These are phyloP conservation scores for Xylaria multiplex DNA, from an alignment of 2,329 filamentous ascomycete genomes.

Conservation along the genomic window DNA sequence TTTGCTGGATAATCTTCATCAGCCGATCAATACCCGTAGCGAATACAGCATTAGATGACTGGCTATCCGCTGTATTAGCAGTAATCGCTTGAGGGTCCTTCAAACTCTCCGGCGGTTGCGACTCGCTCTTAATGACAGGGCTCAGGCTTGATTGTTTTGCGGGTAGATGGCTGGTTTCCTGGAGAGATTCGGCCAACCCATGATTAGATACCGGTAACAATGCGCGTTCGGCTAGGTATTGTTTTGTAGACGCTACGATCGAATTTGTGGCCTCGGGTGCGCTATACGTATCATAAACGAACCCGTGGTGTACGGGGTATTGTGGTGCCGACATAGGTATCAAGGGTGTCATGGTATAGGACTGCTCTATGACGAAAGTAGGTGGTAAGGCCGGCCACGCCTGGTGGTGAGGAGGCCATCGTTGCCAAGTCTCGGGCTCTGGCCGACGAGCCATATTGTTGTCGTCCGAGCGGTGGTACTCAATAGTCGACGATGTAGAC, in stretches of 20 bases:
- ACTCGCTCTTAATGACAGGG: slow-evolving; percentile 37
- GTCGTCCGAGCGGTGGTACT: slow-evolving; percentile 8
- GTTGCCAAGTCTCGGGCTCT: slow-evolving; percentile 58
- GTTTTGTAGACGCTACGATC: slow-evolving; percentile 26
- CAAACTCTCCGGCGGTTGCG: slow-evolving; percentile 24
- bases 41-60: slow-evolving; percentile 68
- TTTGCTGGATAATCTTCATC: slow-evolving; percentile 87
- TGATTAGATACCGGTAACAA: slow-evolving; percentile 21
- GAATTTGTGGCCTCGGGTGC: slow-evolving; percentile 22
- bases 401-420: slow-evolving; percentile 62
- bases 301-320: slow-evolving; percentile 31
- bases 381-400: slow-evolving; percentile 56
- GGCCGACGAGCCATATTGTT: slow-evolving; percentile 33
- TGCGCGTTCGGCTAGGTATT: slow-evolving; percentile 30
- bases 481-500: slow-evolving; percentile 16
- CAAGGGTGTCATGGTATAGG: slow-evolving; percentile 58
- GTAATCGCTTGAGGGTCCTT: slow-evolving; percentile 54
- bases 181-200: slow-evolving; percentile 15
- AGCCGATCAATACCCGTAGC: slow-evolving; percentile 86
- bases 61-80: slow-evolving; percentile 58
- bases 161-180: slow-evolving; percentile 18
- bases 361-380: slow-evolving; percentile 58
- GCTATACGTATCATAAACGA: slow-evolving; percentile 33
- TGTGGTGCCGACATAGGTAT: slow-evolving; percentile 49
- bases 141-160: slow-evolving; percentile 29